Conservation (phyloP, 441 rosid species). For the Jatropha multifida region DNA sequence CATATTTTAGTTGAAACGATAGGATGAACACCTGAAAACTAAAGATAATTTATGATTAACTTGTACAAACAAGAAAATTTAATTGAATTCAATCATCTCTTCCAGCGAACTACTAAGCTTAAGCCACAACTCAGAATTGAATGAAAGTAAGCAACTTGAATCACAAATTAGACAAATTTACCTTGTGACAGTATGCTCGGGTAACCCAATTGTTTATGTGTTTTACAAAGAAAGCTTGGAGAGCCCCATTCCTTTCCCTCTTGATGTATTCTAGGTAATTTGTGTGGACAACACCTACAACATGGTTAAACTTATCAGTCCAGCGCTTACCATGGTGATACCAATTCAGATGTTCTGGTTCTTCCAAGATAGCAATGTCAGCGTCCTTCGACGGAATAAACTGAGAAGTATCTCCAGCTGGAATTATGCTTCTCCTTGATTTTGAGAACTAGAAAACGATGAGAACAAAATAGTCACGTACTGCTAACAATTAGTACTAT, state of each 20-base stretch:
- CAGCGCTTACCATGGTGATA: conserved; percentile 94
- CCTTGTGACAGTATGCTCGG: conserved; percentile 93
- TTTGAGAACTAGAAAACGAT: conserved; percentile 66
- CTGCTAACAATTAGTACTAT: background rate
- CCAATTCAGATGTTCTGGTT: conserved; percentile 98
- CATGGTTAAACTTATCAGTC: conserved; percentile 95
- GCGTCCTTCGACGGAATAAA: conserved; percentile 88
- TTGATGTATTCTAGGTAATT: conserved; percentile 97
- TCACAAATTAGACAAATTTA: conserved; percentile 24
- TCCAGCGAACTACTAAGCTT: conserved; percentile 4
- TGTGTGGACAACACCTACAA: conserved; percentile 93
- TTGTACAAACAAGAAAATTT: background rate
- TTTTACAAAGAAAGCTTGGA: conserved; percentile 90
- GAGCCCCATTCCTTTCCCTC: conserved; percentile 90
- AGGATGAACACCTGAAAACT: conserved; percentile 5
- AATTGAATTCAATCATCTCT: background rate
- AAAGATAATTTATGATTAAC: background rate
- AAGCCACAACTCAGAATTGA: conserved; percentile 12
- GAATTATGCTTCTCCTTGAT: conserved; percentile 88
- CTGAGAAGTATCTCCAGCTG: conserved; percentile 92
- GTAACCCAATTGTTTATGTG: conserved; percentile 89
- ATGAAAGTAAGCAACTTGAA: background rate
- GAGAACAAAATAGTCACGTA: conserved; percentile 23
- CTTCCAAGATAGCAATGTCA: conserved; percentile 92
- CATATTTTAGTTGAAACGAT: conserved; percentile 8